Evolutionary conservation across 2,329 filamentous ascomycete species (phyloP).

Genomic region (Sarocladiaceae sp.): DNA sequence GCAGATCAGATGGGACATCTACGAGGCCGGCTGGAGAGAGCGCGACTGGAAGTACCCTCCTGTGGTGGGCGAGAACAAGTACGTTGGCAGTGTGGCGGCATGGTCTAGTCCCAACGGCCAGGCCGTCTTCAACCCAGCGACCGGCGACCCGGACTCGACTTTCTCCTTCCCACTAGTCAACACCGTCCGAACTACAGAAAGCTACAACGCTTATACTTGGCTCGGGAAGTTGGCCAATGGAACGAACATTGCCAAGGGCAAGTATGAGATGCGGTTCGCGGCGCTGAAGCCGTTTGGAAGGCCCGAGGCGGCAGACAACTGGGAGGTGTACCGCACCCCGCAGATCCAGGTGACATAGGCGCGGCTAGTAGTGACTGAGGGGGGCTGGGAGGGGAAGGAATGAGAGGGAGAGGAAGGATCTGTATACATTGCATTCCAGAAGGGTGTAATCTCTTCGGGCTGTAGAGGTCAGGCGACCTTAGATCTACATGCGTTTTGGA

Average conservation of each 20-base stretch:
- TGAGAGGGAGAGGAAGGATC: background rate
- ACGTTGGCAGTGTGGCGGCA: constrained; percentile 12
- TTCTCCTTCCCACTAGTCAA: constrained; percentile 12
- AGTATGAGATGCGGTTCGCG: constrained; percentile 18
- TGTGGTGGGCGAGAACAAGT: constrained; percentile 9
- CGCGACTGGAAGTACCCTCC: constrained; percentile 28
- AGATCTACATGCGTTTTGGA: too few species aligned
- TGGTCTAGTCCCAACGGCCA: constrained; percentile 14
- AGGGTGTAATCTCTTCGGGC: too few species aligned
- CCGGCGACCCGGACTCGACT: constrained; percentile 8
- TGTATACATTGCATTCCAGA: constrained; percentile 4
- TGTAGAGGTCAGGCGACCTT: too few species aligned
- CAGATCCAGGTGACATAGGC: constrained; percentile 9
- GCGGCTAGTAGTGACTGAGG: background rate
- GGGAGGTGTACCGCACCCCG: constrained; percentile 11
- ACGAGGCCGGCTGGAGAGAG: constrained; percentile 22
- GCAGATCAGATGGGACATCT: constrained; percentile 15
- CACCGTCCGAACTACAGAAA: background rate
- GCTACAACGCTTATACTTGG: background rate
- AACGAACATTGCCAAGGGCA: constrained; percentile 6
- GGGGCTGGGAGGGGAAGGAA: too few species aligned
- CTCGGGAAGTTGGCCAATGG: constrained; percentile 8
- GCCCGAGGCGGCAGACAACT: constrained; percentile 11
- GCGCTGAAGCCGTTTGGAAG: constrained; percentile 20
- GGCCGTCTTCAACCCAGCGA: constrained; percentile 16